These are phyloP conservation scores for Lotus japonicus DNA, from an alignment of 306 rosid genomes.

Conservation along the genomic window DNA sequence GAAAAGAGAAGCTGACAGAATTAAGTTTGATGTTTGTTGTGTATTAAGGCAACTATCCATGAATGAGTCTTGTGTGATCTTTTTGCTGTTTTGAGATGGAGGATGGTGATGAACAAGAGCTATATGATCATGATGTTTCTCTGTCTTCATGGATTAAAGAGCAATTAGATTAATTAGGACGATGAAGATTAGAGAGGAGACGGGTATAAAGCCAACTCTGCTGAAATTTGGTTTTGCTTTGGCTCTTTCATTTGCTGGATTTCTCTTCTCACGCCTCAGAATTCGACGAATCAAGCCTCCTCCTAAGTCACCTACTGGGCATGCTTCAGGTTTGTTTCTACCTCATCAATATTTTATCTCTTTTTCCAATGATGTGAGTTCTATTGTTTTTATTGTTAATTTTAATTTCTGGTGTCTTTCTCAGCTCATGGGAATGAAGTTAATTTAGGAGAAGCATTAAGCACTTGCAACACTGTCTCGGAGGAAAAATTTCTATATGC, in stretches of 20 bases:
- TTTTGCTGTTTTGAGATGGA: conserved; percentile 45
- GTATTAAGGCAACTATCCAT: conserved; percentile 3
- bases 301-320: conserved; percentile 15
- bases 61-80: conserved; percentile 2
- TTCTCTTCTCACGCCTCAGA: conserved; percentile 48
- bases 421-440: conserved; percentile 37
- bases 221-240: conserved; percentile 66
- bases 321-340: conserved; percentile 47
- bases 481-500: conserved; percentile 13
- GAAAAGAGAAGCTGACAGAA: no score
- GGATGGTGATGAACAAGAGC: conserved; percentile 48
- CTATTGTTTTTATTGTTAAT: neutral
- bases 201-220: conserved; percentile 48
- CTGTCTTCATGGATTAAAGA: conserved; percentile 9
- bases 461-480: conserved; percentile 26
- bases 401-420: neutral
- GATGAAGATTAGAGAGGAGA: conserved; percentile 31
- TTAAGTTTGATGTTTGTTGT: neutral
- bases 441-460: conserved; percentile 24
- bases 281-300: conserved; percentile 33
- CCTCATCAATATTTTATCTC: neutral
- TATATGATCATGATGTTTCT: conserved; percentile 1
- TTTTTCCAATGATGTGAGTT: neutral
- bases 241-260: conserved; percentile 74
- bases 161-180: neutral